Conservation (phyloP, 768 basidiomycete genomes). For the Sarcodon sp. region DNA sequence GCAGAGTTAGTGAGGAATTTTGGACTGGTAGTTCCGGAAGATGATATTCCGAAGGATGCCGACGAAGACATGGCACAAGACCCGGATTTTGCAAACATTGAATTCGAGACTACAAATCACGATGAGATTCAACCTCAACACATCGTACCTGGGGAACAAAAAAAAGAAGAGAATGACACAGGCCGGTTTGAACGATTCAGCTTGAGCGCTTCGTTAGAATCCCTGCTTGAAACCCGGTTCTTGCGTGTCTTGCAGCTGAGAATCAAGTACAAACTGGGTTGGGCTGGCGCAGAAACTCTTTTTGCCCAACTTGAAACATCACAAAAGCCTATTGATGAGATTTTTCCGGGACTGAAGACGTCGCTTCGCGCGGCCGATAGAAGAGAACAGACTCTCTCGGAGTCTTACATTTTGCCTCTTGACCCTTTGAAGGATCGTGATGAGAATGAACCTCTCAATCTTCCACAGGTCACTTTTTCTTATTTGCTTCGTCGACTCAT, state of each 20-base stretch:
- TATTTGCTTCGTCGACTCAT: conserved; percentile 54
- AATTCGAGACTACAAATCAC: conserved; percentile 14
- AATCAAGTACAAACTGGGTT: conserved; percentile 38
- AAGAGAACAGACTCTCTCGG: conserved; percentile 24
- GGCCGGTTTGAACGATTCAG: conserved; percentile 47
- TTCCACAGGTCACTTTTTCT: conserved; percentile 48
- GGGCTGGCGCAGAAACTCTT: conserved; percentile 57
- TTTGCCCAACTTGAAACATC: conserved; percentile 28
- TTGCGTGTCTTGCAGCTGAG: conserved; percentile 39
- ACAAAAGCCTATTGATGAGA: conserved; percentile 26
- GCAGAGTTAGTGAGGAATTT: conserved; percentile 35
- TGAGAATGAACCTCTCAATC: conserved; percentile 30
- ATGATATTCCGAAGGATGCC: conserved; percentile 23
- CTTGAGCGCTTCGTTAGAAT: conserved; percentile 49
- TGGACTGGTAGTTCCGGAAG: conserved; percentile 23
- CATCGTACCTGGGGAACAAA: conserved; percentile 7
- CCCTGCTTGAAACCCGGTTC: conserved; percentile 44
- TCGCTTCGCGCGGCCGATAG: conserved; percentile 27
- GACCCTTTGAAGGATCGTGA: conserved; percentile 34
- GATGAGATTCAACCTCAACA: conserved; percentile 16
- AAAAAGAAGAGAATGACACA: conserved; percentile 14
- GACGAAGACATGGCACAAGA: conserved; percentile 10
- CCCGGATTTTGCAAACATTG: conserved; percentile 18
- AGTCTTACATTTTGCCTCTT: conserved; percentile 33
- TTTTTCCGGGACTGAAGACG: conserved; percentile 19